Base-by-base conservation (phyloP, 202 grass and related monocot species). In the Dendrocalamus latiflorus region DNA sequence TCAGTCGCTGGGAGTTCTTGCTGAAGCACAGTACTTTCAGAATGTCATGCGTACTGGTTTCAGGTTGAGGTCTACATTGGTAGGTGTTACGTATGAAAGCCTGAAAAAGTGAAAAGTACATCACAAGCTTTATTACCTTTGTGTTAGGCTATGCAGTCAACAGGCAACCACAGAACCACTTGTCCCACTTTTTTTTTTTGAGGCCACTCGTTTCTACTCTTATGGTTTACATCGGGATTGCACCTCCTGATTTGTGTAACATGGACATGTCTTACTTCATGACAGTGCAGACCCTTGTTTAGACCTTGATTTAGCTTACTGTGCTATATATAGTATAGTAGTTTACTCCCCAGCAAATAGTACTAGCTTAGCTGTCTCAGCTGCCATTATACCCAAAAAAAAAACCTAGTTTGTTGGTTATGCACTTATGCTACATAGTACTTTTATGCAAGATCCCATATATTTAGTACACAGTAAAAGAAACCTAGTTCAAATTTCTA, bases 31-130 rank as follows among this genome's bases (percentile, higher is more conserved):
- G n/a, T n/a, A n/a, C n/a, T n/a, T n/a, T n/a, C n/a, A n/a, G n/a
- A n/a, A n/a, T n/a, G n/a, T n/a, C n/a, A n/a, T n/a, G n/a, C n/a
- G 96, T 62, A 86, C 88, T 21, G 96, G 96, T 77, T 98, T 91
- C 85, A 95, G 95, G 75, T 65, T 98, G 76, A 95, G 96, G 65
- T 82, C 93, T 65, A 95, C 96, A 71, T 84, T 98, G 96, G 96
- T 98, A 95, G 42, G 93, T 80, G 49, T 84, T 37, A 56, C 42
- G 36, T 82, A 53, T n/a, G 8, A 42, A 70, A 34, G 55, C 55
- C 14, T n/a, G n/a, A n/a, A n/a, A n/a, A n/a, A n/a, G n/a, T 84
- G 79, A 66, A 41, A 41, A 73, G 48, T 81, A 18, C 44, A 66
- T 85, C 8, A 58, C 33, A 56, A 69, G 42, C 8, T 75, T 43